These are phyloP conservation scores for Prunus mume DNA, from an alignment of 306 rosid species.

Conservation along the genomic window DNA sequence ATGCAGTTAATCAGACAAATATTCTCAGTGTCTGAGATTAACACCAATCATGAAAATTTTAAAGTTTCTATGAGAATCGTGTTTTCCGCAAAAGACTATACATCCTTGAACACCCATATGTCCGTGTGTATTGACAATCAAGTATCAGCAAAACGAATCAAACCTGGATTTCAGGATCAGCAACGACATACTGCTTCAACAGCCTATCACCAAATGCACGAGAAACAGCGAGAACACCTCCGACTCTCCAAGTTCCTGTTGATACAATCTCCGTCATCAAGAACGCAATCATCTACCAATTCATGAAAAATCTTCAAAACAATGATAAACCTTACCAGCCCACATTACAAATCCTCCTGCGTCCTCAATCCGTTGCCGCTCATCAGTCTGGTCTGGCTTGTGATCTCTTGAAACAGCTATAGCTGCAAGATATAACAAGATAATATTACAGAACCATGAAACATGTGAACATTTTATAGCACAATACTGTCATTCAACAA, in stretches of 20 bases:
- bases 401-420: constrained; percentile 98
- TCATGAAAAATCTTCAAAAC: background rate
- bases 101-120: background rate
- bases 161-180: constrained; percentile 98
- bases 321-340: constrained; percentile 62
- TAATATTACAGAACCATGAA: constrained; percentile 5
- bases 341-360: constrained; percentile 99
- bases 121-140: background rate
- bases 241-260: constrained; percentile 99
- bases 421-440: constrained; percentile 48
- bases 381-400: constrained; percentile 97
- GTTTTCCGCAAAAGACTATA: background rate
- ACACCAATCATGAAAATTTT: background rate
- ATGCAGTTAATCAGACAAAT: background rate
- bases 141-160: constrained; percentile 7
- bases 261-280: constrained; percentile 18
- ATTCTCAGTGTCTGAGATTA: background rate
- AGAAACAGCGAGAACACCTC: constrained; percentile 98
- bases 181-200: constrained; percentile 94
- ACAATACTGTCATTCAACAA: constrained; percentile 10
- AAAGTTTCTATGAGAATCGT: background rate
- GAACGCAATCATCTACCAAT: background rate
- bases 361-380: constrained; percentile 87
- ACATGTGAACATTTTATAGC: constrained; percentile 8
- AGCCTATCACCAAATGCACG: constrained; percentile 98